Evolutionary conservation across 2,329 filamentous ascomycete genomes (phyloP), one percentile per base, ranked within the genome.

Genomic region (Aspergillus hortae): DNA sequence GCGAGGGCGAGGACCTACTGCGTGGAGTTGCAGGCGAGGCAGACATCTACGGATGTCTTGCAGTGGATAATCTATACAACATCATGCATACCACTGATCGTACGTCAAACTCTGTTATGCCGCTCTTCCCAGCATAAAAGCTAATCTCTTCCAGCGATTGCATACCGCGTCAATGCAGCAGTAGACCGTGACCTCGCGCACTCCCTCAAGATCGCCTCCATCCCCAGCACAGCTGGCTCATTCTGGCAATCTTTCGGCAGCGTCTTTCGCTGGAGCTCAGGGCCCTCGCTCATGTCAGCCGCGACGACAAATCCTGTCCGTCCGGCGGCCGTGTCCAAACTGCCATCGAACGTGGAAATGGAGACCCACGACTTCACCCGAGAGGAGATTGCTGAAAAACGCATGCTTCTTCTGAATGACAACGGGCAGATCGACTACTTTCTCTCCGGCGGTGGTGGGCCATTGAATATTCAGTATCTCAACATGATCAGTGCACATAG

Each of bases 401-500:
- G 92, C 61, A 91, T 92, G 58, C 87, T 85, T 55, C 70, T 96
- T 6, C 81, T 99, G 4, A 99, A 99, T 61, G 94, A 99, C 63
- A 97, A 97, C 59, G 92, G 92, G 0, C 94, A 99, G 72, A 86
- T 99, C 38, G 94, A 99, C 68, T 99, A 85, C 71, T 95, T 87
- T 62, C 75, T 99, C 45, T 85, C 85, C 45, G 91, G 90, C 6
- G 89, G 90, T 0, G 88, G 89, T 1, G 94, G 94, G 0, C 87
- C 92, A 4, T 76, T 99, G 33, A 94, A 96, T 71, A 91, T 96
- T 21, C 92, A 97, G 72, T 99, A 99, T 67, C 73, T 97, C 33
- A 96, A 95, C 60, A 99, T 99, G 94, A 75, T 99, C 49, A 89
- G 90, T 52, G 94, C 94, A 7, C 94, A 99, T 71, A 91, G 89